Evolutionary conservation across 2,329 filamentous ascomycete species (phyloP).

Genomic region (Allantophomopsis lycopodina): DNA sequence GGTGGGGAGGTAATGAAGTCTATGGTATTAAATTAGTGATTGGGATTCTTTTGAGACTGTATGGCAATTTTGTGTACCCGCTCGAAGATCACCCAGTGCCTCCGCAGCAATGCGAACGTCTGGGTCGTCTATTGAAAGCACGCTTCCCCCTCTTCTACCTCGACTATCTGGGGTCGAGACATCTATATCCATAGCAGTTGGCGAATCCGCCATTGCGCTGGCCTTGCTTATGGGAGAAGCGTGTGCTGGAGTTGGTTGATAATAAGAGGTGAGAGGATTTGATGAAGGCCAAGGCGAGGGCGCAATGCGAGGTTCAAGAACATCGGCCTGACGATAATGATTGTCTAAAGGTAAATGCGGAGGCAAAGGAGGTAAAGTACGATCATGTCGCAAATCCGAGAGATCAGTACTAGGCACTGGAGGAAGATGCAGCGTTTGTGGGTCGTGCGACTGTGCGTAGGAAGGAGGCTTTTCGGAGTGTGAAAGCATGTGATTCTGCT

Average conservation of each 20-base stretch:
- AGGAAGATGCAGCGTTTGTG: conserved; percentile 13
- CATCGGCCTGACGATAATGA: conserved; percentile 8
- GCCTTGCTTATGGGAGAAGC: conserved; percentile 13
- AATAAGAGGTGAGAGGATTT: conserved; percentile 19
- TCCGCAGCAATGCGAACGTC: conserved; percentile 61
- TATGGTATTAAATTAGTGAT: conserved; percentile 17
- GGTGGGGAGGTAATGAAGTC: conserved; percentile 55
- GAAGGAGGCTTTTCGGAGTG: conserved; percentile 13
- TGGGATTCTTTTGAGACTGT: no score
- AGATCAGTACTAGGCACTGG: conserved; percentile 14
- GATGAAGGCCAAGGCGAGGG: conserved; percentile 15
- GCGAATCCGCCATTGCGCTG: conserved; percentile 9
- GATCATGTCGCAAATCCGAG: conserved; percentile 15
- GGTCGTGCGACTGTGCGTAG: conserved; percentile 16
- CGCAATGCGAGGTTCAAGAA: conserved; percentile 9
- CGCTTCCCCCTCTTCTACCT: conserved; percentile 16
- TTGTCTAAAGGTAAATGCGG: conserved; percentile 8
- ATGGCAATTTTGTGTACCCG: conserved; percentile 35
- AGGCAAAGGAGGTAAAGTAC: conserved; percentile 15
- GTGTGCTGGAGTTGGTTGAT: conserved; percentile 16
- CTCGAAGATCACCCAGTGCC: conserved; percentile 60
- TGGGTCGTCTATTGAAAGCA: conserved; percentile 41
- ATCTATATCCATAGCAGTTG: conserved; percentile 16
- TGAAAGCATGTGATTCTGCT: conserved; percentile 18
- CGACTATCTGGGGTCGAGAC: conserved; percentile 10